Evolutionary conservation across 2,329 filamentous ascomycete species (phyloP), one percentile per base, ranked within the genome.

Genomic region (Aureobasidium melanogenum): DNA sequence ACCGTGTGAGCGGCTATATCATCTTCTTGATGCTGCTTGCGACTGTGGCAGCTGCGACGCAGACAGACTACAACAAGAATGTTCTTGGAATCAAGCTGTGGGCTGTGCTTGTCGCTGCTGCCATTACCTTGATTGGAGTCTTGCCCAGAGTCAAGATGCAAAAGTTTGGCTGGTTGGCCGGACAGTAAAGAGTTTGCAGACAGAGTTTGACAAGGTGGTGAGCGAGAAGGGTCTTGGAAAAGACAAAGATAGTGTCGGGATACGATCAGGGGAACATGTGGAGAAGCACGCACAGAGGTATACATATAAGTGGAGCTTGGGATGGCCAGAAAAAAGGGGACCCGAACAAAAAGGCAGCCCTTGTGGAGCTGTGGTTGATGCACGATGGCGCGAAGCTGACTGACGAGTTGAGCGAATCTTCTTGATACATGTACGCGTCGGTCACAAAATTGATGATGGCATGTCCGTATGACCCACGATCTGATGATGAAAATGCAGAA

Each of bases 111-210:
- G 70, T 90, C n/a, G 81, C 86, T 1, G 77, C 80, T 5, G 77
- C 86, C 14, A 71, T 97, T 39, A 78, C 91, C 32, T 69, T 94
- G 10, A 68, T 84, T 22, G 93, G 94, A 0, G 75, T 96, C 17
- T 80, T 88, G 62, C 87, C 92, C 8, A 83, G 93, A 65, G 85
- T 97, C 64, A 89, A 91, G 78, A 84, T 88, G 76, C 82, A 84
- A 64, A 97, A 97, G 79, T 78, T 97, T 62, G 89, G 90, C 32
- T 58, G 54, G 54, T 46, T 58, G 54, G 54, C 54, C 22, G 54
- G 54, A 47, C 54, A 58, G 41, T 58, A 47, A 19, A 32, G 43
- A 46, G 7, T 24, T 19, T 15, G 22, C 32, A n/a, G n/a, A 43
- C 30, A 30, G 14, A 28, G 39, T 30, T 17, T 9, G 32, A 26